These are phyloP conservation scores for Umbellularia californica DNA, from an alignment of 164 flowering plant genomes.

Conservation along the genomic window DNA sequence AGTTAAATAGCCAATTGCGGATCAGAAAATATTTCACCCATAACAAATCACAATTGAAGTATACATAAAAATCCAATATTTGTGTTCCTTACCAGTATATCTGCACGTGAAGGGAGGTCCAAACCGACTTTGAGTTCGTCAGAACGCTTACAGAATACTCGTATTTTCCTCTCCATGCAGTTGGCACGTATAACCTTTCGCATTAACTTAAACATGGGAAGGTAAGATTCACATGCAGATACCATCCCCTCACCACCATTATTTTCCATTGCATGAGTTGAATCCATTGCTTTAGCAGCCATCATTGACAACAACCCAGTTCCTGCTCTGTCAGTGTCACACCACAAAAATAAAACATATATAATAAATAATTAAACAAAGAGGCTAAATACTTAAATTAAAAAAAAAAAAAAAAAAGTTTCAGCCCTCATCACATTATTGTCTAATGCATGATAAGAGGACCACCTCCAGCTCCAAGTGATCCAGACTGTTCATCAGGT, in stretches of 20 bases:
- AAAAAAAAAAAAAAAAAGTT: no score
- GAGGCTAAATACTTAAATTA: neutral
- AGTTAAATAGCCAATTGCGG: neutral
- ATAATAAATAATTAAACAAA: neutral
- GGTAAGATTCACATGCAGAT: slow-evolving; percentile 89
- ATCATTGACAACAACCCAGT: slow-evolving; percentile 95
- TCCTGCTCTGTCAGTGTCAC: slow-evolving; percentile 58
- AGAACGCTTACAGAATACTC: slow-evolving; percentile 68
- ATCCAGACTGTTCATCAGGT: no score
- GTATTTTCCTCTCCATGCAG: slow-evolving; percentile 54
- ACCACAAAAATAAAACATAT: neutral
- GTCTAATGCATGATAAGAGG: no score
- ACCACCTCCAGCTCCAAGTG: no score
- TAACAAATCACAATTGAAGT: neutral
- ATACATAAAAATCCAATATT: neutral
- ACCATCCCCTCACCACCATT: slow-evolving; percentile 43
- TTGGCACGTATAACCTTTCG: slow-evolving; percentile 63
- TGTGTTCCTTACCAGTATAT: slow-evolving; percentile 62
- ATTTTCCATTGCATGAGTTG: slow-evolving; percentile 12
- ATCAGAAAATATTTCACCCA: neutral
- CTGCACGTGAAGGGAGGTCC: slow-evolving; percentile 70
- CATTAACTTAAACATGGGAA: slow-evolving; percentile 93
- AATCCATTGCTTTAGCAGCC: slow-evolving; percentile 80
- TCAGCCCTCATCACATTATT: no score
- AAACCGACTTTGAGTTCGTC: slow-evolving; percentile 77